These are phyloP conservation scores for Apophysomyces sp. DNA, from an alignment of 371 early-diverging fungal species.

Conservation along the genomic window DNA sequence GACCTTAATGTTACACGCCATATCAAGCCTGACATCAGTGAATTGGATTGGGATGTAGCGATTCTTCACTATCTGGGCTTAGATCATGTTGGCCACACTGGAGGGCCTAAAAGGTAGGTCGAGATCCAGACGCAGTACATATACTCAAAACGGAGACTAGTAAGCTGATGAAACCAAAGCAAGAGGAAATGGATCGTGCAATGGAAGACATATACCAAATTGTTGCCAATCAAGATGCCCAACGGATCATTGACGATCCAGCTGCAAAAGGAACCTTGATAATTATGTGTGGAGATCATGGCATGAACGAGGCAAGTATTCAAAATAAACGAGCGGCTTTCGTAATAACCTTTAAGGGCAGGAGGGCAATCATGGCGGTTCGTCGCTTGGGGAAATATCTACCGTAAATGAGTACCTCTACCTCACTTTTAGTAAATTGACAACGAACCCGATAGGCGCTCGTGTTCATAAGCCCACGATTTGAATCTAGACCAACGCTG, in stretches of 20 bases:
- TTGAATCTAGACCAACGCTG: constrained; percentile 30
- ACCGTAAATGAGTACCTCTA: constrained; percentile 41
- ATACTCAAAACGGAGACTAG: neutral
- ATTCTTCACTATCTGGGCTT: constrained; percentile 94
- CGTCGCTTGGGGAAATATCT: constrained; percentile 62
- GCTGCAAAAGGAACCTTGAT: constrained; percentile 75
- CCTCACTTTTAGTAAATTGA: neutral
- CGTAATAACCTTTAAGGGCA: constrained; percentile 3
- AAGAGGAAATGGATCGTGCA: constrained; percentile 76
- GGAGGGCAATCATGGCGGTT: constrained; percentile 69
- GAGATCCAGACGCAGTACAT: too few species aligned
- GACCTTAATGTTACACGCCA: constrained; percentile 83
- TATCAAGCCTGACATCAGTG: constrained; percentile 58
- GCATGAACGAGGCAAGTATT: constrained; percentile 88
- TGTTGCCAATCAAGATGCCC: constrained; percentile 43
- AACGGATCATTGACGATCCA: constrained; percentile 26
- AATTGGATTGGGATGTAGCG: constrained; percentile 76
- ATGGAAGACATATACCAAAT: constrained; percentile 55
- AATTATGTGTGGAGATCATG: constrained; percentile 98
- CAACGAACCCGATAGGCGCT: constrained; percentile 31
- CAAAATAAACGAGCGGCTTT: neutral
- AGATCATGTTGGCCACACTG: constrained; percentile 94
- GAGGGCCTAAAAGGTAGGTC: constrained; percentile 77
- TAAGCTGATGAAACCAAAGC: constrained; percentile 75
- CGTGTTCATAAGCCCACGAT: constrained; percentile 49